These are phyloP conservation scores for Seiridium cupressi DNA, from an alignment of 2,329 filamentous ascomycete species.

Conservation along the genomic window DNA sequence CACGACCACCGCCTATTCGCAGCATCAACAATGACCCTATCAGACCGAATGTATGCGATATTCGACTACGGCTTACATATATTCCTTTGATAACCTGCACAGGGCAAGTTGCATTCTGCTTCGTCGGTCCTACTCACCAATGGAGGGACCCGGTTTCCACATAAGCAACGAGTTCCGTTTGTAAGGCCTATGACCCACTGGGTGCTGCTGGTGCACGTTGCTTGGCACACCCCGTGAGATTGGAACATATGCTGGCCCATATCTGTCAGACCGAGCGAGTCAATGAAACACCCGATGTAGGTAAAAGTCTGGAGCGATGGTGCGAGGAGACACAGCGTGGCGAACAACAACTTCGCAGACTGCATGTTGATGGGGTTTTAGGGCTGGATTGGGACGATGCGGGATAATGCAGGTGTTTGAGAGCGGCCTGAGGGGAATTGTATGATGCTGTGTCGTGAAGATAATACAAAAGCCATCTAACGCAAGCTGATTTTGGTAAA, in stretches of 20 bases:
- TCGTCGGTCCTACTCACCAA: conserved; percentile 10
- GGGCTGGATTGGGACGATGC: neutral
- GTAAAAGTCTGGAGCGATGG: neutral
- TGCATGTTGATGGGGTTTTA: neutral
- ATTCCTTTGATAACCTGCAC: conserved; percentile 14
- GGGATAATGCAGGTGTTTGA: too few relatives aligned
- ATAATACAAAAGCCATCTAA: too few relatives aligned
- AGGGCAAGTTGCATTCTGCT: conserved; percentile 12
- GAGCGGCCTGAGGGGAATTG: too few relatives aligned
- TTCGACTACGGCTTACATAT: neutral
- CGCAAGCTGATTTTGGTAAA: too few relatives aligned
- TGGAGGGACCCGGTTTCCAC: conserved; percentile 12
- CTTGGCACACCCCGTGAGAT: conserved; percentile 11
- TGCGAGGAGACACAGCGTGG: neutral
- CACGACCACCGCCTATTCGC: neutral
- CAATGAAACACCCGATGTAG: conserved; percentile 15
- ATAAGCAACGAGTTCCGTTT: conserved; percentile 18
- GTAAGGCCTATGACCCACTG: conserved; percentile 11
- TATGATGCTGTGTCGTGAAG: too few relatives aligned
- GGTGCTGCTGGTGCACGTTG: neutral
- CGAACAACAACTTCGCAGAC: neutral
- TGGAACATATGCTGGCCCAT: conserved; percentile 9
- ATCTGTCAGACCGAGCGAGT: conserved; percentile 7
- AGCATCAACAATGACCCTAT: neutral
- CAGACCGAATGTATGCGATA: too few relatives aligned